These are phyloP conservation scores for Boletus mariae DNA, from an alignment of 1,284 basidiomycete species.

Conservation along the genomic window DNA sequence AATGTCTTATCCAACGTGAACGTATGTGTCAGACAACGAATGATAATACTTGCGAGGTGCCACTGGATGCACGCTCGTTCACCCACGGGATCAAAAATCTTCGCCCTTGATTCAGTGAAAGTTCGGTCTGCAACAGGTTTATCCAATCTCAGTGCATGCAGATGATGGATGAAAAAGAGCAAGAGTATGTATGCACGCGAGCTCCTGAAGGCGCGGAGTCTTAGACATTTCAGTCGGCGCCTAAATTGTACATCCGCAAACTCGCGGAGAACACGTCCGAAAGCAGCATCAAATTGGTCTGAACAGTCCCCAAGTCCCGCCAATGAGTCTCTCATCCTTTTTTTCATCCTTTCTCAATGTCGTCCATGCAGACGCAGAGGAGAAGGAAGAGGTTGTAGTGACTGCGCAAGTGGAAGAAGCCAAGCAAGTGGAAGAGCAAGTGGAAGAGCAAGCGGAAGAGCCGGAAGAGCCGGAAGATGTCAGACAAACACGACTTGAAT, in stretches of 20 bases:
- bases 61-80: too few relatives aligned
- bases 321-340: slow-evolving; percentile 50
- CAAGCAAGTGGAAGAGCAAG: slow-evolving; percentile 46
- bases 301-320: slow-evolving; percentile 5
- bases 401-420: slow-evolving; percentile 26
- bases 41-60: too few relatives aligned
- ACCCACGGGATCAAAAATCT: too few relatives aligned
- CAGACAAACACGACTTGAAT: slow-evolving; percentile 27
- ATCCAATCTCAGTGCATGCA: too few relatives aligned
- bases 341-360: slow-evolving; percentile 61
- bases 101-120: too few relatives aligned
- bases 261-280: slow-evolving; percentile 16
- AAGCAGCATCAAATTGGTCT: slow-evolving; percentile 6
- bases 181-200: too few relatives aligned
- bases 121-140: too few relatives aligned
- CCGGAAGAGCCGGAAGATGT: slow-evolving; percentile 81
- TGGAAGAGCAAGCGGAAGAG: too few relatives aligned
- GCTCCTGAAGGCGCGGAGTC: background rate
- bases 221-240: slow-evolving; percentile 20
- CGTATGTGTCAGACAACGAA: too few relatives aligned
- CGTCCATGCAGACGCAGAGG: slow-evolving; percentile 56
- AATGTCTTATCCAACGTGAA: too few relatives aligned
- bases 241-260: slow-evolving; percentile 23
- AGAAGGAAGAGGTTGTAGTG: slow-evolving; percentile 38
- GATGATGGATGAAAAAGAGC: too few relatives aligned